phyloP scores from a whole-genome alignment of 352 stramenopile species.

The Globisporangium middletonii region DNA sequence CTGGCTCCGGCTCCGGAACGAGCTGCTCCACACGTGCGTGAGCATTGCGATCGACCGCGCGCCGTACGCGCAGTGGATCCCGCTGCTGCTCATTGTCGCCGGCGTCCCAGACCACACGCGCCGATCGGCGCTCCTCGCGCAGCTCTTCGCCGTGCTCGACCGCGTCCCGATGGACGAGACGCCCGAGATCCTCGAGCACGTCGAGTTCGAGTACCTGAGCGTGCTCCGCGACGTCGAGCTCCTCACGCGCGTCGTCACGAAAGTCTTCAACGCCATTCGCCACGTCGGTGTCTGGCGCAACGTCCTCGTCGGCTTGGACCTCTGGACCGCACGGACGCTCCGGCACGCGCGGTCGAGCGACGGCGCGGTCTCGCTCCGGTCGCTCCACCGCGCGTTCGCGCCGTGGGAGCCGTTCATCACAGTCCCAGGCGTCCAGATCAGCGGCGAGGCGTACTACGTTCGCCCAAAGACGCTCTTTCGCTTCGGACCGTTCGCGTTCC shows the following conservation, averaged over 20 bases:
- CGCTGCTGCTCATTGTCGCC: constrained; percentile 24
- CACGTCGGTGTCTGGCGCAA: constrained; percentile 45
- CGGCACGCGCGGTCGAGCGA: constrained; percentile 3
- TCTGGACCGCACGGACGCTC: constrained; percentile 25
- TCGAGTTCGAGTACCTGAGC: constrained; percentile 25
- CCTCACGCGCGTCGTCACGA: constrained; percentile 29
- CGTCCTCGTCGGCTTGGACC: constrained; percentile 29
- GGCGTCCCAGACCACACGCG: constrained; percentile 16
- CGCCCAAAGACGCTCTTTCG: constrained; percentile 23
- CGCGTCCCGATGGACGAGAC: constrained; percentile 18
- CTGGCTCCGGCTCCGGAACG: constrained; percentile 33
- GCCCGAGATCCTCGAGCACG: constrained; percentile 22
- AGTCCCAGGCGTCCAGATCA: constrained; percentile 7
- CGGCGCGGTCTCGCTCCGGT: constrained; percentile 26
- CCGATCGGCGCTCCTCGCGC: constrained; percentile 21
- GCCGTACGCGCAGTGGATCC: constrained; percentile 40
- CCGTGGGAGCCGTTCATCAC: constrained; percentile 23
- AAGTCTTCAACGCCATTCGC: constrained; percentile 36
- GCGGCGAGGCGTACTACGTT: constrained; percentile 14
- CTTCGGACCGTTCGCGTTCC: constrained; percentile 23
- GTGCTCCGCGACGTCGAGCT: constrained; percentile 31
- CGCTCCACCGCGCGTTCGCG: constrained; percentile 42
- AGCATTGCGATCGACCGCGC: constrained; percentile 22
- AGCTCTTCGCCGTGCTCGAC: constrained; percentile 28
- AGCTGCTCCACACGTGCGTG: constrained; percentile 37